A percentile compares a stretch with the other conserved stretches of the same genome.
phyloP scores from a whole-genome alignment of 208 protist genomes.

The Balamuthia mandrillaris region DNA sequence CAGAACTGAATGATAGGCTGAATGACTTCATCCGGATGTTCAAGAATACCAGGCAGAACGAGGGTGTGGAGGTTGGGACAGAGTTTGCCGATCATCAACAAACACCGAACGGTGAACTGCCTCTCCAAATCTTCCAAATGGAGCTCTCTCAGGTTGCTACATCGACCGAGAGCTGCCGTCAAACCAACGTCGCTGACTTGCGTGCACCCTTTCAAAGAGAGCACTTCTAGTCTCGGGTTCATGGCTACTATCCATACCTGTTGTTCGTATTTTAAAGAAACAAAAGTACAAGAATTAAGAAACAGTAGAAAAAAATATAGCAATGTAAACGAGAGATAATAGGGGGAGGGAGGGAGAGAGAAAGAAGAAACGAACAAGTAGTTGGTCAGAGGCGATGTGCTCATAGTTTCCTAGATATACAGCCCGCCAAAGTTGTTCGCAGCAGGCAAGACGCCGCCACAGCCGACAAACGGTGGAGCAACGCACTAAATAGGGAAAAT shows the following conservation, averaged over 20 bases:
- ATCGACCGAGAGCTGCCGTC: not conserved
- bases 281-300: too few relatives aligned
- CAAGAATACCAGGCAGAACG: slow-evolving; percentile 10
- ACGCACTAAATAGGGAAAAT: not conserved
- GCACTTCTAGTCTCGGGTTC: not conserved
- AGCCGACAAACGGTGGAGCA: slow-evolving; percentile 4
- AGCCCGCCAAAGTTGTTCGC: not conserved
- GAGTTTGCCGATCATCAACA: slow-evolving; percentile 22
- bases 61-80: slow-evolving; percentile 4
- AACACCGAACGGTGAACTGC: not conserved
- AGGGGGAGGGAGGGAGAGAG: not conserved
- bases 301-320: too few relatives aligned
- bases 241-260: slow-evolving; percentile 5
- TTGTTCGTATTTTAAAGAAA: too few relatives aligned
- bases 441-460: not conserved
- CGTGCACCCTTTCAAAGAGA: slow-evolving; percentile 1
- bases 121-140: slow-evolving; percentile 21
- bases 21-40: slow-evolving; percentile 1
- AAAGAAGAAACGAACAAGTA: not conserved
- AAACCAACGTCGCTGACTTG: slow-evolving; percentile 16
- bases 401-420: not conserved
- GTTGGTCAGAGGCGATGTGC: not conserved
- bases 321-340: too few relatives aligned
- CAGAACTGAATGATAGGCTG: not conserved
- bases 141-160: not conserved